Percentiles rank a stretch among this genome's conserved stretches.
Evolutionary conservation across 176 grass and related monocot genomes (phyloP).

Genomic region (Oryza punctata): DNA sequence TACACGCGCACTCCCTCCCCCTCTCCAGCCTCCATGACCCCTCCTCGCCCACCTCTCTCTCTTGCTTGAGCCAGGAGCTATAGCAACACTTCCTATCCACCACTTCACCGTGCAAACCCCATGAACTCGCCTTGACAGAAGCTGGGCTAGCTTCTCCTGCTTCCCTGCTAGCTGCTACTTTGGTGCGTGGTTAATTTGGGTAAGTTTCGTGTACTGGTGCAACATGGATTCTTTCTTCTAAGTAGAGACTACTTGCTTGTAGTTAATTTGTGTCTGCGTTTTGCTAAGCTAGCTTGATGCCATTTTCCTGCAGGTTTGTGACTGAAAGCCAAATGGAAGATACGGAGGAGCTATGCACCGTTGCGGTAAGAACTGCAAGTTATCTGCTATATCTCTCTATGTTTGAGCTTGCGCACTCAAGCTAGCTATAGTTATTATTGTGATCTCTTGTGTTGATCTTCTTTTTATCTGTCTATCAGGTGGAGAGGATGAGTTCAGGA

Average conservation of each 20-base stretch:
- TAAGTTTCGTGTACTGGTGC: not conserved
- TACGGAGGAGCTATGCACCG: not conserved
- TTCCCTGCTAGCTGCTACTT: not conserved
- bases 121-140: not conserved
- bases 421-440: not conserved
- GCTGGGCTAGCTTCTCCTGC: conserved; percentile 2
- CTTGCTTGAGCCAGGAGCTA: not conserved
- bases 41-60: conserved; percentile 29
- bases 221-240: not conserved
- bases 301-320: conserved; percentile 11
- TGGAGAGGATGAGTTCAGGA: conserved; percentile 1
- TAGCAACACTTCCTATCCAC: conserved; percentile 16
- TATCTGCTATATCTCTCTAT: not conserved
- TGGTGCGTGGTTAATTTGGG: not conserved
- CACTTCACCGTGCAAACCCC: not conserved
- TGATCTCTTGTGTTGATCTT: not conserved
- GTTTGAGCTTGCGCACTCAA: conserved; percentile 21
- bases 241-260: not conserved
- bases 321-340: conserved; percentile 1
- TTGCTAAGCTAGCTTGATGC: not conserved
- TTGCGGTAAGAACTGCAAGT: conserved; percentile 13
- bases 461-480: conserved; percentile 10
- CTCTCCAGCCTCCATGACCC: conserved; percentile 3
- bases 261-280: not conserved
- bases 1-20: conserved; percentile 18